Base-by-base conservation (phyloP, 768 basidiomycete species). In the Leccinum boreale region DNA sequence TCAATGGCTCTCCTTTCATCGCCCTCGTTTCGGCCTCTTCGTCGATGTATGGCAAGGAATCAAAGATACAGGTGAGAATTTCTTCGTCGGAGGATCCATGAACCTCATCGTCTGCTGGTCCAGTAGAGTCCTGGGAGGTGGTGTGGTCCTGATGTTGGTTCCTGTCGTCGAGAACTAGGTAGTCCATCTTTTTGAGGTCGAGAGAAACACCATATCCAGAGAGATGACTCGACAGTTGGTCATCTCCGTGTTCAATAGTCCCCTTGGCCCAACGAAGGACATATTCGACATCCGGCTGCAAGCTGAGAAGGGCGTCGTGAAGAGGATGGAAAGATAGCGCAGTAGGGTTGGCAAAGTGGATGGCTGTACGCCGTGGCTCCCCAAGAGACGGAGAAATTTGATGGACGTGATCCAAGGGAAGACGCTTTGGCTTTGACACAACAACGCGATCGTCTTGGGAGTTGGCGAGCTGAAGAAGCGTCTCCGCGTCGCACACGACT, bases 121-220 rank as follows among this genome's bases (percentile, higher is more conserved):
- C 51, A 29, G 9, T 45, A 9, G 57, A 48, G 9, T 57, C 55
- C 11, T 53, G 58, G 10, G 53, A 19, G 19, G 45, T 24, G 1
- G 53, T 12, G 21, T 50, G 42, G 0, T 26, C 47, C 14, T 60
- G 44, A 56, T 57, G 70, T 61, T 65, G 61, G 69, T 72, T 67
- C 47, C 97, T 78, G 70, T 99, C 97, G 67, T 99, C 97, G 8
- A 98, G 75, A 4, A 89, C 94, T 12, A 98, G 81, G 69, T 98
- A 99, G 65, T 99, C 97, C 80, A 85, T 97, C 76, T 95, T 97
- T 79, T 99, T 99, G 64, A 99, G 73, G 63, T 96, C 93, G 53
- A 99, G 76, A 21, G 89, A 81, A 7, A 95, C 95, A 3, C 97
- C 97, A 64, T 93, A 99, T 5, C 96, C 96, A 3, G 89, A 85